These are phyloP conservation scores for Populus alba DNA, from an alignment of 345 rosid genomes.

Conservation along the genomic window DNA sequence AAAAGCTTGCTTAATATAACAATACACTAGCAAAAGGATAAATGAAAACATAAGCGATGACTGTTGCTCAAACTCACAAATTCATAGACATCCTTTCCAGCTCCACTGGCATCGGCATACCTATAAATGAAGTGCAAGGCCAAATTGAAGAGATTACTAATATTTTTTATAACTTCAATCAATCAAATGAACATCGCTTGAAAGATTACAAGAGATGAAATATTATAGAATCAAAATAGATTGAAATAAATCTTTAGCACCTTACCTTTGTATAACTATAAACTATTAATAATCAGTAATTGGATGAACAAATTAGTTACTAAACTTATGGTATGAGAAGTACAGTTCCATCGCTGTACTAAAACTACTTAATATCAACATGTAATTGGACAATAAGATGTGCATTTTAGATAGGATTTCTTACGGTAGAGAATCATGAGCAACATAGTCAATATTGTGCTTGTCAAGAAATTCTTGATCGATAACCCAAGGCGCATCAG, in stretches of 20 bases:
- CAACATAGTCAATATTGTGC: constrained; percentile 70
- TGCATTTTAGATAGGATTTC: not conserved
- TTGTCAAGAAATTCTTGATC: constrained; percentile 82
- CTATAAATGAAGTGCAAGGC: constrained; percentile 32
- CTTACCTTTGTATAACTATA: not conserved
- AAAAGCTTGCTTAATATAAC: constrained; percentile 19
- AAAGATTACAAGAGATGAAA: not conserved
- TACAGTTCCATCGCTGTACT: not conserved
- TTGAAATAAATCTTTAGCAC: not conserved
- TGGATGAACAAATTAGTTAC: not conserved
- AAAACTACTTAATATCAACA: not conserved
- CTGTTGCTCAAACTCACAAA: constrained; percentile 54
- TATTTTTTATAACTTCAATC: not conserved
- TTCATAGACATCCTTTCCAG: constrained; percentile 88
- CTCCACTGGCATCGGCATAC: constrained; percentile 91
- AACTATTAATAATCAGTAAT: not conserved
- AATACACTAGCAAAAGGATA: not conserved
- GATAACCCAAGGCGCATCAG: constrained; percentile 91
- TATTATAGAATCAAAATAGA: not conserved
- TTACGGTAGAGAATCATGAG: constrained; percentile 96
- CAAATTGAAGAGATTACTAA: not conserved
- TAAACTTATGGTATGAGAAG: not conserved
- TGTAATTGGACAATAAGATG: not conserved
- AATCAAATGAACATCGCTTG: not conserved
- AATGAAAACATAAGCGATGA: constrained; percentile 9